Base-by-base conservation (phyloP, 2,329 filamentous ascomycete species). In the Alternaria atra region DNA sequence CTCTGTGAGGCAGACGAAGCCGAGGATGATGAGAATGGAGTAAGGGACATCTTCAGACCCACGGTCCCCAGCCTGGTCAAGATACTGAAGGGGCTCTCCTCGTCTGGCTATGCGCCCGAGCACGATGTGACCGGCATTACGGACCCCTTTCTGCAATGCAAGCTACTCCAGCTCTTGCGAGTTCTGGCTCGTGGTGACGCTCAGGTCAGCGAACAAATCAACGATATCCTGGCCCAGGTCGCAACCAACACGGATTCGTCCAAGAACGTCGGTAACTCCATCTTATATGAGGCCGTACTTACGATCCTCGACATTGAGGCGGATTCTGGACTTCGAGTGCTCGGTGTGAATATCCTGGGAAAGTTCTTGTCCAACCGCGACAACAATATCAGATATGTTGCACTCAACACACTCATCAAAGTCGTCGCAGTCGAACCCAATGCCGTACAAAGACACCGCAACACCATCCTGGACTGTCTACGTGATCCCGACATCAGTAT, bases 361-460 rank as follows among this genome's bases (percentile, higher is more conserved):
- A 99, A 98, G 78, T 99, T 99, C 81, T 82, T 99, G 64, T 90
- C 94, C n/a, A 99, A 99, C 83, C 90, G 94, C 71, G 95, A 99
- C 81, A 99, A 99, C 84, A 99, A 99, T 77, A 99, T 99, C 73
- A 91, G 95, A 79, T 99, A 99, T 75, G 95, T 99, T 52, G 95
- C 95, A 17, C 84, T 99, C 52, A 99, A 99, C 80, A 99, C 95
- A 0, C 84, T 99, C 51, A 96, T 97, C 82, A 98, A 97, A 80
- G 95, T 99, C 17, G 95, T 99, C 47, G 95, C 95, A 4, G 94
- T 99, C 50, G 95, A 99, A 78, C 95, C 95, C 13, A 98, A 98
- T 77, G 95, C 95, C 4, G 95, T 99, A 2, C 95, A 99, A 79
- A 87, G 95, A 76, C 95, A 99, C 79, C 89, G 96, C 56, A 99